Evolutionary conservation across 2,329 filamentous ascomycete genomes (phyloP), one percentile per base, ranked within the genome.

Genomic region (Ophiostoma sp.): DNA sequence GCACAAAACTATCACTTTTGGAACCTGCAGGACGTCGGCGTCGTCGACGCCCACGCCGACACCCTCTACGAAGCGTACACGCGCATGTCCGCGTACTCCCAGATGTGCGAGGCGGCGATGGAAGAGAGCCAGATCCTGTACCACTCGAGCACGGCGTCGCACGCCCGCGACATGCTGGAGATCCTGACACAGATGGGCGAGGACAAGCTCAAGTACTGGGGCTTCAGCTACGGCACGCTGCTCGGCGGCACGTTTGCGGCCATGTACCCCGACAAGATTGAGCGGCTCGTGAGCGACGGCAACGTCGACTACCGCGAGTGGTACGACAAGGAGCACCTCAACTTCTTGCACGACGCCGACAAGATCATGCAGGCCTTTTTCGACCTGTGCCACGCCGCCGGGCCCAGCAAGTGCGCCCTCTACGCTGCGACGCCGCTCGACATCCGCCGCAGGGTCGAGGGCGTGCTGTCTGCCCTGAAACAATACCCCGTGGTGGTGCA

Each of bases 241-340:
- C 78, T 87, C 0, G 85, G 84, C 3, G 82, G 81, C 15, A 81
- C 81, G 0, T 85, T 86, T 74, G 84, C 84, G 3, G 79, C 82
- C 2, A 79, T 86, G 77, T 86, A 81, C 69, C 84, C 84, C 1
- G 82, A 85, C 36, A 79, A 79, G 64, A 80, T 86, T 0, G 83
- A 82, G 60, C 78, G 83, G 17, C 75, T 86, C 10, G 81, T 85
- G 2, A 82, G 83, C 69, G 85, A 86, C 72, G 83, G 83, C 35
- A 85, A 85, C 67, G 82, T 84, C 17, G 83, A 85, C 73, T 85
- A 87, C 73, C 81, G 83, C 57, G 85, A 85, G 74, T 87, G 83
- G 84, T 83, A 80, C 70, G 78, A 79, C 36, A 79, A 82, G 13
- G 76, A 77, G 0, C 79, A 83, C 70, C 77, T 80, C 72, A 82